Evolutionary conservation across 2,329 filamentous ascomycete species (phyloP), one percentile per base, ranked within the genome.

Genomic region (Fusarium acutatum): DNA sequence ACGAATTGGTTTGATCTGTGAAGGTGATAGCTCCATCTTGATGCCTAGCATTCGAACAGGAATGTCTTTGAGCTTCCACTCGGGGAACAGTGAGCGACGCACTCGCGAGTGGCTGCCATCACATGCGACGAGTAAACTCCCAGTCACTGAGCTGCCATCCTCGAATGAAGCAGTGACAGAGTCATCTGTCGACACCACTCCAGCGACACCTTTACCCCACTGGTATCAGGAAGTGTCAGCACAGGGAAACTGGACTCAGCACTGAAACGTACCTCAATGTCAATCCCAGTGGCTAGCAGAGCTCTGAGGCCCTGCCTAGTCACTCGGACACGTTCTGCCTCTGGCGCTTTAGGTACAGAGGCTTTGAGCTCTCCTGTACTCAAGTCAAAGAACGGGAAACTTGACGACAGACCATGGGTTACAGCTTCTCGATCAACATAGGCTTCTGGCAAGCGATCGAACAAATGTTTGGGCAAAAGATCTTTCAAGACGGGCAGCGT

Each of bases 381-480:
- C 22, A 91, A 82, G 76, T 92, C 85, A 49, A 88, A 88, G 69
- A 89, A 89, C 0, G 86, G 84, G 59, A 89, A 90, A 2, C 81
- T 82, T 0, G 88, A 87, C 2, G 82, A 80, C 32, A 85, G 79
- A 2, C 88, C 84, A 56, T 83, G 79, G 63, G 81, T 79, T 17
- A 86, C 85, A 75, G 89, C 84, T 65, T 82, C 79, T n/a, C 84
- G 81, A 77, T 89, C 87, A 47, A 91, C 87, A 74, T 87, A 88
- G 0, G 86, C 83, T 52, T 87, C 85, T 3, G 85, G 83, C 5
- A 90, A 79, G 1, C 83, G 83, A 5, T 77, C 75, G 7, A 85
- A 63, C 12, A 90, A 79, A 18, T 85, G 80, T 0, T 83, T 77
- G 0, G 89, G 87, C 34, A 92, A 81, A 28, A 91, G 82, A 13